A percentile compares a stretch with the other conserved stretches of the same genome.
These are phyloP conservation scores for Soucietia sequanensis DNA, from an alignment of 805 yeast genomes.

Conservation along the genomic window DNA sequence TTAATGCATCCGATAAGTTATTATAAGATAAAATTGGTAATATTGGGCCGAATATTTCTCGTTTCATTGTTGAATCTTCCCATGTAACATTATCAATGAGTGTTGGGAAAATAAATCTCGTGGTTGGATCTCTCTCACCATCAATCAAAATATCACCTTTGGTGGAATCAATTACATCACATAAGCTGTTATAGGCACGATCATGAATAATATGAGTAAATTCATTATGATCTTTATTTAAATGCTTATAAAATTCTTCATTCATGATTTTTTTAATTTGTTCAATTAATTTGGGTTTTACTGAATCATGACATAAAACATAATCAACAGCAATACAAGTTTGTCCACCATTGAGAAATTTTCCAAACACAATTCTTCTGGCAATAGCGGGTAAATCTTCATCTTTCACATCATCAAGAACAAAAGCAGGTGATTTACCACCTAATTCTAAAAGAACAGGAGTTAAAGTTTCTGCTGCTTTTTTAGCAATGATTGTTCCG, in stretches of 20 bases:
- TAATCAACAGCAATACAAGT: conserved; percentile 91
- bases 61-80: conserved; percentile 69
- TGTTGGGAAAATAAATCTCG: conserved; percentile 69
- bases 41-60: conserved; percentile 83
- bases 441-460: conserved; percentile 85
- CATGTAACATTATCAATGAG: conserved; percentile 60
- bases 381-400: conserved; percentile 44
- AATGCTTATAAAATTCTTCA: conserved; percentile 44
- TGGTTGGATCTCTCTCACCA: conserved; percentile 35
- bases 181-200: conserved; percentile 49
- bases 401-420: conserved; percentile 50
- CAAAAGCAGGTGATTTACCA: conserved; percentile 85
- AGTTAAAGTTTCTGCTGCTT: conserved; percentile 82
- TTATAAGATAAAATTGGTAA: conserved; percentile 68
- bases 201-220: conserved; percentile 63
- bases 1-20: conserved; percentile 43
- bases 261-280: conserved; percentile 39
- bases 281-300: conserved; percentile 51
- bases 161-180: conserved; percentile 42
- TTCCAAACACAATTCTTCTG: conserved; percentile 75
- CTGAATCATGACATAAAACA: conserved; percentile 57
- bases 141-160: conserved; percentile 54
- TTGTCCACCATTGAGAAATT: conserved; percentile 81
- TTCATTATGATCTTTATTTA: conserved; percentile 19
- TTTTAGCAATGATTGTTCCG: conserved; percentile 71